These are phyloP conservation scores for Ceriops zippeliana DNA, from an alignment of 345 rosid species.

Conservation along the genomic window DNA sequence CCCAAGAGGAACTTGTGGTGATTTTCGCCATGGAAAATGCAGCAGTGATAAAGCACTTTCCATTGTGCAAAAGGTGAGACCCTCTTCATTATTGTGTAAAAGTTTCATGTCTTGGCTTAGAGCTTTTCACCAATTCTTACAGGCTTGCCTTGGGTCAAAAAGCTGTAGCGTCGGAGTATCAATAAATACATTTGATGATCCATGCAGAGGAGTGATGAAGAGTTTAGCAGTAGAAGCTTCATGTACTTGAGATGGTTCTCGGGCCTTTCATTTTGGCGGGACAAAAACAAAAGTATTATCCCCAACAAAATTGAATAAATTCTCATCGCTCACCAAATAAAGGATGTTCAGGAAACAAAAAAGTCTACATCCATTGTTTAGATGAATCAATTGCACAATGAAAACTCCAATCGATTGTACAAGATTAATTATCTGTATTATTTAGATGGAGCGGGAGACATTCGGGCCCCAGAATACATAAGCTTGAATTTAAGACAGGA, in stretches of 20 bases:
- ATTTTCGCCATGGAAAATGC: conserved; percentile 63
- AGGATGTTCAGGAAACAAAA: no score
- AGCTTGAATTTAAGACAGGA: no score
- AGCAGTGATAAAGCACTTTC: conserved; percentile 53
- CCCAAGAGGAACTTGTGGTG: conserved; percentile 72
- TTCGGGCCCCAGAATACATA: no score
- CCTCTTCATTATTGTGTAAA: background rate
- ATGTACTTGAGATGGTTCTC: conserved; percentile 42
- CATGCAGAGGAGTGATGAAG: conserved; percentile 61
- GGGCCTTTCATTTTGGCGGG: conserved; percentile 16
- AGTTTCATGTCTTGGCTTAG: background rate
- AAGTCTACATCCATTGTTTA: no score
- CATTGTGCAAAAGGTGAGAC: conserved; percentile 53
- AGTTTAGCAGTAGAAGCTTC: conserved; percentile 90
- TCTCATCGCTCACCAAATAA: no score
- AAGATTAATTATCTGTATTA: no score
- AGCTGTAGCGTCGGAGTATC: conserved; percentile 70
- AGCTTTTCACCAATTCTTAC: conserved; percentile 20
- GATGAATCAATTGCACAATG: no score
- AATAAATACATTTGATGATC: conserved; percentile 58
- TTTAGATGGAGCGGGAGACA: no score
- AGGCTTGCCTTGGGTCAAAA: conserved; percentile 86
- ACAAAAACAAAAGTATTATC: background rate
- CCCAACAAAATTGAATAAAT: background rate
- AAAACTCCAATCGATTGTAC: no score